Base-by-base conservation (phyloP, 1,139 yeast species). In the Blastobotrys serpentis region DNA sequence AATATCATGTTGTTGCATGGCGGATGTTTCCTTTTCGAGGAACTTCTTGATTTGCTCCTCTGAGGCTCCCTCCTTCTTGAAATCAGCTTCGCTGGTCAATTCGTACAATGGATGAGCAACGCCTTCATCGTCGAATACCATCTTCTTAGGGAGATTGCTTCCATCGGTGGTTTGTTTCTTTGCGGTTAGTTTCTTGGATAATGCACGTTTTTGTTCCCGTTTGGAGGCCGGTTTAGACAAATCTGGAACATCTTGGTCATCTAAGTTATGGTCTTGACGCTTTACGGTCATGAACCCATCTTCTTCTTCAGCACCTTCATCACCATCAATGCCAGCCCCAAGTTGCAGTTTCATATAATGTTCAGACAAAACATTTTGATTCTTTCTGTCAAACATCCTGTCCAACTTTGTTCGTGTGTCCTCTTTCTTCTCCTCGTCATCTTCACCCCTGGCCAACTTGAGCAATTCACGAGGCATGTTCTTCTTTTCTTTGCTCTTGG, bases 71-170 rank as follows among this genome's bases (percentile, higher is more conserved):
- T 76, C 79, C 55, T 78, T 79, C 55, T 69, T 77, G 77, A 94
- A 92, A 53, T 86, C 95, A 42, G 83, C 95, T 66, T 89, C 97
- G 56, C 84, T 88, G 64, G 88, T 92, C 52, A 92, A 75, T 68
- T 92, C 98, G 63, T 92, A 92, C 11, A 90, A 74, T 11, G 95
- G 86, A 68, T 90, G 98, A 0, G 98, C 83, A 6, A 75, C 61
- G 37, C 99, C 99, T 2, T 92, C 97, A 55, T 92, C 98, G 63
- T 92, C 99, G 65, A 92, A 92, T 49, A 79, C 76, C 58, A 92
- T 69, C 66, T 88, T 92, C 26, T 87, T 79, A 14, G 96, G 84
- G 53, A 80, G 79, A 22, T 53, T 47, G 19, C 23, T 17, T 3
- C 40, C 40, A 6, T 65, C 67, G 4, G 32, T 29, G 7, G 32